Evolutionary conservation across 1,284 basidiomycete species (phyloP).

Genomic region (Trichosporon inkin): DNA sequence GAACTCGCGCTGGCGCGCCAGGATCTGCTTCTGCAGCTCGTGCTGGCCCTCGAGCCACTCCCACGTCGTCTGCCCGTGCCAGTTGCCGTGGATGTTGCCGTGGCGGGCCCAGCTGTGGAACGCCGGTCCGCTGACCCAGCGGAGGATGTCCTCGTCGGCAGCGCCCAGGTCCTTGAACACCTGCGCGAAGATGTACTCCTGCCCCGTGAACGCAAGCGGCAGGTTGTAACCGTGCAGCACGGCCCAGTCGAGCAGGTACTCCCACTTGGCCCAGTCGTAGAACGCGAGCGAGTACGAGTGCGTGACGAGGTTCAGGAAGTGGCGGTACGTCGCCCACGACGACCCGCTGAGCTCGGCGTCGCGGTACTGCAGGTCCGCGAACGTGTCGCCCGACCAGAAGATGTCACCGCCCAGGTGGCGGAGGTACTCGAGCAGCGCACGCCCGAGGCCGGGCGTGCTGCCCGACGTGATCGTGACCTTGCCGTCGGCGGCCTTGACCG

Average conservation of each 20-base stretch:
- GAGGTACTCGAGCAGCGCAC: conserved; percentile 20
- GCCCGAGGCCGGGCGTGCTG: conserved; percentile 13
- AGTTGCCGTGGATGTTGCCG: conserved; percentile 53
- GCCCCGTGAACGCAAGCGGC: conserved; percentile 53
- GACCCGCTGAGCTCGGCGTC: conserved; percentile 3
- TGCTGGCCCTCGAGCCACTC: conserved; percentile 53
- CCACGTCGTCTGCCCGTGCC: conserved; percentile 48
- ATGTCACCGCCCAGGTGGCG: conserved; percentile 19
- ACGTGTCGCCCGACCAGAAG: conserved; percentile 21
- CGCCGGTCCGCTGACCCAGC: conserved; percentile 52
- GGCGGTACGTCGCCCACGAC: conserved; percentile 35
- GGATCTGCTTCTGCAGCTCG: conserved; percentile 48
- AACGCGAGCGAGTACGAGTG: conserved; percentile 53
- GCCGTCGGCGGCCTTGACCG: conserved; percentile 8
- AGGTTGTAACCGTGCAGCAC: conserved; percentile 54
- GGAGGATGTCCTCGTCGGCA: conserved; percentile 45
- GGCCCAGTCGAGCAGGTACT: conserved; percentile 54
- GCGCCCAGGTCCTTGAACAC: conserved; percentile 52
- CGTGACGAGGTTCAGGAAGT: conserved; percentile 51
- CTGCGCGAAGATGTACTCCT: conserved; percentile 51
- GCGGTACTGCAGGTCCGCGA: conserved; percentile 2
- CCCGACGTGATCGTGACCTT: conserved; percentile 13
- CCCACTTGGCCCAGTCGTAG: conserved; percentile 53
- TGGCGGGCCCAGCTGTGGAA: conserved; percentile 54
- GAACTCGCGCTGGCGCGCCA: conserved; percentile 53